Percentiles rank a stretch among this genome's conserved stretches.
Evolutionary conservation across 1,139 yeast genomes (phyloP).

Genomic region (Hemisphaericaspora subhashii): DNA sequence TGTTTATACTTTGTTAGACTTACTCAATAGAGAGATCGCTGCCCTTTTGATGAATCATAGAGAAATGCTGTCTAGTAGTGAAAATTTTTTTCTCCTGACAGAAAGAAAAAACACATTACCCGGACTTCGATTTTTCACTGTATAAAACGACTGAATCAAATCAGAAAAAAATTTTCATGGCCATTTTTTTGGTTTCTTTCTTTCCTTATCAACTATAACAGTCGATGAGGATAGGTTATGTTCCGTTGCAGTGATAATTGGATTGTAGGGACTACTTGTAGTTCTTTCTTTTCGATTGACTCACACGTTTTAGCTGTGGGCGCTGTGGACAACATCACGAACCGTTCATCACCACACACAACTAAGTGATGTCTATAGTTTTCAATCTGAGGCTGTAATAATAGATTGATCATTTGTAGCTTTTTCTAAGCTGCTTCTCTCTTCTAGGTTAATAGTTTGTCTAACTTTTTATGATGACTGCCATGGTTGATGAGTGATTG

Average conservation of each 20-base stretch:
- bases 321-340: conserved; percentile 35
- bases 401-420: neutral
- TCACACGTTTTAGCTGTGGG: conserved; percentile 23
- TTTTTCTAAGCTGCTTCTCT: no score
- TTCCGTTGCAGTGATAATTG: conserved; percentile 44
- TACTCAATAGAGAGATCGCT: no score
- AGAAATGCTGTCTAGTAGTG: no score
- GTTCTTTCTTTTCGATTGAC: conserved; percentile 13
- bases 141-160: neutral
- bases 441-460: no score
- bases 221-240: conserved; percentile 61
- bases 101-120: no score
- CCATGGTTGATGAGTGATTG: no score
- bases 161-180: conserved; percentile 12
- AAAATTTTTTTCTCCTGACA: no score
- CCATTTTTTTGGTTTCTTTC: conserved; percentile 10
- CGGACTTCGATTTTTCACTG: neutral
- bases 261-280: conserved; percentile 7
- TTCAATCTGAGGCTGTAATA: conserved; percentile 32
- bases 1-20: neutral
- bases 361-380: conserved; percentile 24
- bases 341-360: conserved; percentile 32
- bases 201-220: conserved; percentile 60
- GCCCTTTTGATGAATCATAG: no score
- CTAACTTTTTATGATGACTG: no score